These are phyloP conservation scores for Gossypium gossypioides DNA, from an alignment of 441 rosid species.

Conservation along the genomic window DNA sequence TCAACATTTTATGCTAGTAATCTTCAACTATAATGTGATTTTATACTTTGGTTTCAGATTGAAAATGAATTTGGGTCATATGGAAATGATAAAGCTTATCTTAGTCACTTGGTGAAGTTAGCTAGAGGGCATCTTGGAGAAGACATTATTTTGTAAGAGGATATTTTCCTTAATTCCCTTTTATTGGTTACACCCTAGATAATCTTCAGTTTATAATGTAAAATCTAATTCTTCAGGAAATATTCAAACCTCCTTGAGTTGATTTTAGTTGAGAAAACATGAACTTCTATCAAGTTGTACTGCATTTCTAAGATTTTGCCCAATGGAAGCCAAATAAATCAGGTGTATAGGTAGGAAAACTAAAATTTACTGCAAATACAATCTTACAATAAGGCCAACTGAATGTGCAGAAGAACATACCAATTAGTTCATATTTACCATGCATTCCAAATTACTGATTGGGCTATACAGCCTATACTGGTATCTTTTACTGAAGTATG, in stretches of 20 bases:
- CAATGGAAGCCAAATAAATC: neutral
- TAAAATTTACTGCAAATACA: neutral
- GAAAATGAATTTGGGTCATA: slow-evolving; percentile 96
- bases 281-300: neutral
- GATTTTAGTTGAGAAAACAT: neutral
- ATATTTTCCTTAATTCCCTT: slow-evolving; percentile 9
- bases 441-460: neutral
- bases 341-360: neutral
- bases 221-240: neutral
- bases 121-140: slow-evolving; percentile 60
- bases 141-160: slow-evolving; percentile 59
- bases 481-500: neutral
- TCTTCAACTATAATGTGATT: neutral
- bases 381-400: neutral
- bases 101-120: slow-evolving; percentile 49
- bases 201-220: slow-evolving; percentile 1
- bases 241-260: neutral
- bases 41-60: slow-evolving; percentile 40
- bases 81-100: slow-evolving; percentile 83
- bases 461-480: neutral
- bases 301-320: neutral
- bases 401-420: neutral
- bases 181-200: neutral
- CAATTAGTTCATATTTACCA: neutral
- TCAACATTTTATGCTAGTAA: neutral